Percentiles rank a stretch among this genome's conserved stretches.
Evolutionary conservation across 164 flowering plant species (phyloP).

Genomic region (Hamamelis virginiana): DNA sequence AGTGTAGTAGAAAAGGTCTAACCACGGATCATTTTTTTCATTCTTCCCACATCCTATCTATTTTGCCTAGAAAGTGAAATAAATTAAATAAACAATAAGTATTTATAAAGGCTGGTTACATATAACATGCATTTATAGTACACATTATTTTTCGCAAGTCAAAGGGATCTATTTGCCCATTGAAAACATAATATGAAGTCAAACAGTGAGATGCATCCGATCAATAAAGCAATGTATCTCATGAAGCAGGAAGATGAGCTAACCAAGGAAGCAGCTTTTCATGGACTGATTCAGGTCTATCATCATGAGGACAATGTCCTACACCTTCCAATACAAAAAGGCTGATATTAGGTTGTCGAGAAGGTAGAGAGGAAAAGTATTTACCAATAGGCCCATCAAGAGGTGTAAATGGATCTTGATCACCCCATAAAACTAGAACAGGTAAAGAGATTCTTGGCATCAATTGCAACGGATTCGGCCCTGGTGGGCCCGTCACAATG

Average conservation of each 20-base stretch:
- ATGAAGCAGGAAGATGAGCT: slow-evolving; percentile 42
- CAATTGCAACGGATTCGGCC: slow-evolving; percentile 78
- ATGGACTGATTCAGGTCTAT: slow-evolving; percentile 84
- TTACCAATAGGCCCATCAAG: slow-evolving; percentile 91
- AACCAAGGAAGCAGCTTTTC: slow-evolving; percentile 87
- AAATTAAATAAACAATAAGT: too few species aligned
- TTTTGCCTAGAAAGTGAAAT: too few species aligned
- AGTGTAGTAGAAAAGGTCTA: too few species aligned
- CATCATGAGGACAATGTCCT: slow-evolving; percentile 98
- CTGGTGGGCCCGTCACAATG: slow-evolving; percentile 91
- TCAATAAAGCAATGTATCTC: background rate
- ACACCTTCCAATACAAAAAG: slow-evolving; percentile 70
- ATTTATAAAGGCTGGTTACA: too few species aligned
- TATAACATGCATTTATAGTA: too few species aligned
- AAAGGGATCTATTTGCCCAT: background rate
- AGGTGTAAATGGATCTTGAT: slow-evolving; percentile 86
- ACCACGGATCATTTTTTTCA: too few species aligned
- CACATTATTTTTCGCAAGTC: too few species aligned
- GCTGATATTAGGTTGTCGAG: slow-evolving; percentile 47
- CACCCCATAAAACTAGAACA: slow-evolving; percentile 82
- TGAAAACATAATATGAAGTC: background rate
- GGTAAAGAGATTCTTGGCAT: slow-evolving; percentile 66
- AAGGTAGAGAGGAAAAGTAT: slow-evolving; percentile 72
- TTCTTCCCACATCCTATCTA: too few species aligned
- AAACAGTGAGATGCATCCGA: background rate